These are phyloP conservation scores for Tausonia pullulans DNA, from an alignment of 1,284 basidiomycete genomes.

Conservation along the genomic window DNA sequence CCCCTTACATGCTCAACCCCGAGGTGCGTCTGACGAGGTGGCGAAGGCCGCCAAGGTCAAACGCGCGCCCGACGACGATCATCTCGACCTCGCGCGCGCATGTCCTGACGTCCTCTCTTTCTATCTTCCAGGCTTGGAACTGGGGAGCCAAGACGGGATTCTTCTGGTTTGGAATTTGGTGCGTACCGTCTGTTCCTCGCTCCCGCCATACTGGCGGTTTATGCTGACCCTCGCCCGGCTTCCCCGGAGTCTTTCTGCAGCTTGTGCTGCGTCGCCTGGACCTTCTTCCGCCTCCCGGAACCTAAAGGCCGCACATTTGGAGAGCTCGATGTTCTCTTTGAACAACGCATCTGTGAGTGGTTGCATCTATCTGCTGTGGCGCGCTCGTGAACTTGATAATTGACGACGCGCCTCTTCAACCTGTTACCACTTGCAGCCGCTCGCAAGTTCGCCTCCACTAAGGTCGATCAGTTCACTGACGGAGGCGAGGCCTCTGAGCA, in stretches of 20 bases:
- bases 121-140: conserved; percentile 30
- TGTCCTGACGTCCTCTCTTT: conserved; percentile 30
- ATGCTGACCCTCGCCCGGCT: too few relatives aligned
- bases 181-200: too few relatives aligned
- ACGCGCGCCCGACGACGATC: conserved; percentile 18
- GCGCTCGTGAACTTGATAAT: too few relatives aligned
- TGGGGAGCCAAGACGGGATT: conserved; percentile 30
- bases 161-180: conserved; percentile 18
- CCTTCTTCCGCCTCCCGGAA: conserved; percentile 33
- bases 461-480: conserved; percentile 19
- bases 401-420: too few relatives aligned
- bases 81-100: conserved; percentile 36
- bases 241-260: too few relatives aligned
- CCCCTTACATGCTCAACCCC: conserved; percentile 40
- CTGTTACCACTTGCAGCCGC: conserved; percentile 7
- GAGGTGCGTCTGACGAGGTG: neutral
- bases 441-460: conserved; percentile 23
- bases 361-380: too few relatives aligned
- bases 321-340: conserved; percentile 26
- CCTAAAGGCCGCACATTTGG: conserved; percentile 28
- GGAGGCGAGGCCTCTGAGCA: neutral
- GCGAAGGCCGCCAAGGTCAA: too few relatives aligned
- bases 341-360: conserved; percentile 16
- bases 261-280: too few relatives aligned
- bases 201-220: too few relatives aligned